Percentiles rank a stretch among this genome's conserved stretches.
Conservation (phyloP, 805 yeast genomes). For the Jamesozyma hellenica region DNA sequence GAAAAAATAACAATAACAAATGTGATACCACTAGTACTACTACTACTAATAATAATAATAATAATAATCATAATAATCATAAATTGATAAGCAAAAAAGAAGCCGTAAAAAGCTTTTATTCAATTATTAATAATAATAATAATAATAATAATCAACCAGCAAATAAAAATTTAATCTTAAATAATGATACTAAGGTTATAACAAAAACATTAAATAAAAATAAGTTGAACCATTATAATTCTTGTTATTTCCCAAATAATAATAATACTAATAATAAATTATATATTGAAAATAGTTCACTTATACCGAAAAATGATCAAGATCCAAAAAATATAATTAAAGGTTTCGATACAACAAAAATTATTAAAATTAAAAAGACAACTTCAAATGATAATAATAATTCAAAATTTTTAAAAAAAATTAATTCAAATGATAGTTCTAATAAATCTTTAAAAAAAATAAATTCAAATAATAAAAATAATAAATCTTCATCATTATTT, state of each 20-base stretch:
- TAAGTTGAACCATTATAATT: no score
- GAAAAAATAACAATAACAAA: no score
- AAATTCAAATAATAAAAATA: not conserved
- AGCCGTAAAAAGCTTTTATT: slow-evolving; percentile 28
- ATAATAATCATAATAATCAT: slow-evolving; percentile 14
- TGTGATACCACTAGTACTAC: slow-evolving; percentile 17
- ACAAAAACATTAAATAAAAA: no score
- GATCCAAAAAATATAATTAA: slow-evolving; percentile 16
- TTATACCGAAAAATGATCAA: slow-evolving; percentile 7
- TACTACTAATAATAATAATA: no score
- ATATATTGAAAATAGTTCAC: not conserved
- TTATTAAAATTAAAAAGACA: not conserved
- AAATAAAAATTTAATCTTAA: no score
- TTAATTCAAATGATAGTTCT: not conserved
- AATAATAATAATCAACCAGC: no score
- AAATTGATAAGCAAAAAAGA: slow-evolving; percentile 19
- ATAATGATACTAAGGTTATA: no score
- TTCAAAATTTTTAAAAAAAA: not conserved
- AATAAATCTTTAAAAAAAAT: not conserved
- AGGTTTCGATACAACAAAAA: slow-evolving; percentile 20
- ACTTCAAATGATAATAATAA: not conserved
- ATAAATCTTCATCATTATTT: not conserved
- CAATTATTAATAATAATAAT: slow-evolving; percentile 13
- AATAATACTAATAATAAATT: no score
- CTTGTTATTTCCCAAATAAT: no score